phyloP scores from a whole-genome alignment of 768 basidiomycete genomes.

The Suillus subalutaceus region DNA sequence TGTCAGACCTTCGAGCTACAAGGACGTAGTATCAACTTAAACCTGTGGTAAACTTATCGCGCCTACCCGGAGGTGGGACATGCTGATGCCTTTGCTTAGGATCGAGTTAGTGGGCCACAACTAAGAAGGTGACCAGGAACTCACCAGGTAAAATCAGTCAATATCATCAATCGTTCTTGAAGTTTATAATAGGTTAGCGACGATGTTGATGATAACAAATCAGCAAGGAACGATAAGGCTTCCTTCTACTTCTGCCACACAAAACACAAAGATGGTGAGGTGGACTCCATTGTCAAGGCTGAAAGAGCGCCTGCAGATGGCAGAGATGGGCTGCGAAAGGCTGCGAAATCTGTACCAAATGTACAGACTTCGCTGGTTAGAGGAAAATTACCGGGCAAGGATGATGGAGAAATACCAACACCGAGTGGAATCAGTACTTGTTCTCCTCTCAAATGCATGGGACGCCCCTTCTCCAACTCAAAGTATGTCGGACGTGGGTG shows the following conservation, averaged over 20 bases:
- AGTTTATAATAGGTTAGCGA: neutral
- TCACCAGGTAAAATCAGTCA: neutral
- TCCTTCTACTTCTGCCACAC: neutral
- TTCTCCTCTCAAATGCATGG: too few relatives aligned
- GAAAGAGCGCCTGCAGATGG: too few relatives aligned
- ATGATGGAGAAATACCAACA: too few relatives aligned
- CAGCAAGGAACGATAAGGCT: neutral
- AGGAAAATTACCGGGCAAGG: too few relatives aligned
- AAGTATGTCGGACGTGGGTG: too few relatives aligned
- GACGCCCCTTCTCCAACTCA: too few relatives aligned
- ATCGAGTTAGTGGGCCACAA: neutral
- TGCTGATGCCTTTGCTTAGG: neutral
- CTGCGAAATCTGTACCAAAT: too few relatives aligned
- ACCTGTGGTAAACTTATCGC: neutral
- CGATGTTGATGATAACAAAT: neutral
- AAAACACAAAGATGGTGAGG: neutral
- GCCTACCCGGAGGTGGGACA: neutral
- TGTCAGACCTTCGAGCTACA: neutral
- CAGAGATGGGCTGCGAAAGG: too few relatives aligned
- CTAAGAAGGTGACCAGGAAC: neutral
- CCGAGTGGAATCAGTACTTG: too few relatives aligned
- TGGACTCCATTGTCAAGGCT: too few relatives aligned
- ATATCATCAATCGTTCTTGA: neutral
- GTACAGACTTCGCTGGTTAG: too few relatives aligned
- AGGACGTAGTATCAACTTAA: neutral